Evolutionary conservation across 495 filamentous ascomycete species (phyloP).

Genomic region (Emericellopsis terricola): DNA sequence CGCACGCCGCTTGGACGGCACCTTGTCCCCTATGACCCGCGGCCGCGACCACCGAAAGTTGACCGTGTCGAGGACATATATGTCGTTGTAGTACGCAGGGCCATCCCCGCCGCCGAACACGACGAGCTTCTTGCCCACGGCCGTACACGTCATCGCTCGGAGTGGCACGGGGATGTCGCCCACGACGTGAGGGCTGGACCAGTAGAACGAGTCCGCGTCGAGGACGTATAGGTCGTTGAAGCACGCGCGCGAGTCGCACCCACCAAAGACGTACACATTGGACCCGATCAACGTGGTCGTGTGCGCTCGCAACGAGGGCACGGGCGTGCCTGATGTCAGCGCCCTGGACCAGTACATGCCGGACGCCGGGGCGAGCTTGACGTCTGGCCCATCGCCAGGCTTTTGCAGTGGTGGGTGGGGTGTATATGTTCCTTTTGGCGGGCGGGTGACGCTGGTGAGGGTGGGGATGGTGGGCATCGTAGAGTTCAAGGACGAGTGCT

Average conservation of each 20-base stretch:
- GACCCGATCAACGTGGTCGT: conserved; percentile 42
- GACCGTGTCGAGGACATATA: conserved; percentile 47
- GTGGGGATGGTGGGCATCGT: conserved; percentile 6
- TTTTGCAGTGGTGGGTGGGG: conserved; percentile 37
- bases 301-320: conserved; percentile 41
- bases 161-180: conserved; percentile 42
- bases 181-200: conserved; percentile 37
- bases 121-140: conserved; percentile 45
- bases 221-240: conserved; percentile 49
- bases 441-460: conserved; percentile 11
- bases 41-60: conserved; percentile 42
- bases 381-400: conserved; percentile 35
- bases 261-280: conserved; percentile 47
- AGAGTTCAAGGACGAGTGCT: not conserved
- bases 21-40: conserved; percentile 29
- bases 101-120: conserved; percentile 50
- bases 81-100: conserved; percentile 49
- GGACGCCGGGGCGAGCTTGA: conserved; percentile 39
- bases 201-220: conserved; percentile 47
- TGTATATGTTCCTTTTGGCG: conserved; percentile 17
- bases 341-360: conserved; percentile 55
- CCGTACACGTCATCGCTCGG: conserved; percentile 48
- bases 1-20: conserved; percentile 36
- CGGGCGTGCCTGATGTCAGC: conserved; percentile 33
- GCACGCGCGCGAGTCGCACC: conserved; percentile 42